Percentiles rank a stretch among this genome's conserved stretches.
Conservation (phyloP, 805 yeast species). For the Candida xyloterini region DNA sequence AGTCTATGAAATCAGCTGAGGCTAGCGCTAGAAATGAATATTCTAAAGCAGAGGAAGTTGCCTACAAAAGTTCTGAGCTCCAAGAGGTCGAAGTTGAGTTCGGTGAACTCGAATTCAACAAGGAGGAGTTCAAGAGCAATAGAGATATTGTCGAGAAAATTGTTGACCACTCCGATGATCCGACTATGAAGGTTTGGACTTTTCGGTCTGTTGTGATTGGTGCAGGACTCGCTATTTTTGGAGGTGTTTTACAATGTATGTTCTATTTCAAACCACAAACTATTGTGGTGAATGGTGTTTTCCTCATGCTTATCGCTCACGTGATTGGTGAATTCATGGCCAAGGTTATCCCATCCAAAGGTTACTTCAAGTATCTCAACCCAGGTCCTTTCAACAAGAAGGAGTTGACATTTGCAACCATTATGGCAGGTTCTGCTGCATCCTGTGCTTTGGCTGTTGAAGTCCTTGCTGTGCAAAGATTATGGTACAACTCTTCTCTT, state of each 20-base stretch:
- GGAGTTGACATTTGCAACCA: constrained; percentile 42
- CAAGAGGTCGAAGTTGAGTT: constrained; percentile 16
- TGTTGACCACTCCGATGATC: constrained; percentile 36
- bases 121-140: constrained; percentile 15
- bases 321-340: constrained; percentile 32
- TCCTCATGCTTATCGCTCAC: constrained; percentile 33
- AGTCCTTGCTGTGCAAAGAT: constrained; percentile 33
- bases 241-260: constrained; percentile 35
- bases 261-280: constrained; percentile 38
- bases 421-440: constrained; percentile 34
- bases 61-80: constrained; percentile 6
- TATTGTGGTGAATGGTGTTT: constrained; percentile 33
- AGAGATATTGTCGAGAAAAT: constrained; percentile 24
- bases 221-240: constrained; percentile 34
- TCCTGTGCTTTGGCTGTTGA: constrained; percentile 32
- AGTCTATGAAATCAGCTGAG: constrained; percentile 8
- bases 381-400: constrained; percentile 46
- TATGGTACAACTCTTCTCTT: constrained; percentile 28
- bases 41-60: neutral
- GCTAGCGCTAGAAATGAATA: neutral
- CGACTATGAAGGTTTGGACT: constrained; percentile 36
- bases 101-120: constrained; percentile 13
- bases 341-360: constrained; percentile 26
- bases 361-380: constrained; percentile 16
- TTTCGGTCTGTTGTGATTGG: constrained; percentile 35